Evolutionary conservation across 805 yeast species (phyloP).

Genomic region (Metschnikowia matae): DNA sequence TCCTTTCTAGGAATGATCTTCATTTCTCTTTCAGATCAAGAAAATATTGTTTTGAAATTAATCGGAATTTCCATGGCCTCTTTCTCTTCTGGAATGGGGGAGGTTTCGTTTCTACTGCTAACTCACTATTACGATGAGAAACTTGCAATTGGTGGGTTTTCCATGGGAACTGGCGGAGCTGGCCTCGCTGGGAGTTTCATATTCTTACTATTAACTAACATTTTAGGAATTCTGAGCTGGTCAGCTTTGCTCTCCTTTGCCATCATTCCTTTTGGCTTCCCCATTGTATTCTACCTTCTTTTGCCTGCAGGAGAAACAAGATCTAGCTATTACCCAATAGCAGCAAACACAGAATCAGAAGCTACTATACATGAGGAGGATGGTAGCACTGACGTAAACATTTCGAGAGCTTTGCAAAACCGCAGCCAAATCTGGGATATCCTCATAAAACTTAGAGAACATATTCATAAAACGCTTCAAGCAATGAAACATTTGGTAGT

Average conservation of each 20-base stretch:
- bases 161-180: constrained; percentile 95
- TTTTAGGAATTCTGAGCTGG: constrained; percentile 53
- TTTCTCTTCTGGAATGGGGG: constrained; percentile 84
- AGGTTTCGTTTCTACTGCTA: constrained; percentile 78
- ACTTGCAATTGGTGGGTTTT: constrained; percentile 75
- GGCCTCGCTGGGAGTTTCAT: constrained; percentile 79
- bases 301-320: constrained; percentile 18
- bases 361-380: not conserved
- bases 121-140: constrained; percentile 67
- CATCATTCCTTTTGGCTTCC: constrained; percentile 50
- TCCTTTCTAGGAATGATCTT: constrained; percentile 73
- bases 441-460: not conserved
- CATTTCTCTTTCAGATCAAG: constrained; percentile 42
- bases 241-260: constrained; percentile 54
- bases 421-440: not conserved
- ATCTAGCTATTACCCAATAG: constrained; percentile 1
- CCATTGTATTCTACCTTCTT: constrained; percentile 26
- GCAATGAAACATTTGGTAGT: constrained; percentile 42
- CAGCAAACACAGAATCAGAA: not conserved
- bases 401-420: not conserved
- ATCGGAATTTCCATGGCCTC: constrained; percentile 79
- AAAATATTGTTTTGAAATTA: constrained; percentile 39
- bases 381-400: not conserved
- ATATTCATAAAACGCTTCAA: constrained; percentile 1
- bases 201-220: constrained; percentile 68